Base-by-base conservation (phyloP, 148 eudicot species). In the Drosera capensis region DNA sequence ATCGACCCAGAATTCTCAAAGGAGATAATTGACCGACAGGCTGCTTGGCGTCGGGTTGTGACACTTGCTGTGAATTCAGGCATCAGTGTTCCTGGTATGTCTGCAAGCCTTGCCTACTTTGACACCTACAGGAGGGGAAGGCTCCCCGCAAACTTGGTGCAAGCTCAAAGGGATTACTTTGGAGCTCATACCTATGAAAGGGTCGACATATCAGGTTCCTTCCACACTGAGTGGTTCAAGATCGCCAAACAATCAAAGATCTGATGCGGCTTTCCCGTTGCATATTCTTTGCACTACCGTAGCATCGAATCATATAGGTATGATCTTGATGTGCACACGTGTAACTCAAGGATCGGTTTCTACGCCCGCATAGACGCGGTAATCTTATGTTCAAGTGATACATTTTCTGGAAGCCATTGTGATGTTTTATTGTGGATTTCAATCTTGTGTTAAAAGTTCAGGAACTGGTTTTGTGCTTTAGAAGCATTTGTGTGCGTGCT, bases 181-280 rank as follows among this genome's bases (percentile, higher is more conserved):
- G 94, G 94, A 52, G 94, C 94, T 60, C 92, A 86, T 58, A 86
- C 95, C 48, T 86, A 86, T 69, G 92, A 86, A 71, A 78, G 96
- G 65, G 60, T 54, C 58, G 92, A 81, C 59, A 50, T 81, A 56
- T 58, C 78, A 6, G 93, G 86, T 19, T 64, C 90, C 15, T 86
- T 78, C 69, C 86, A 86, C 56, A 80, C 95, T 16, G 95, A 80
- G 45, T 86, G 95, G 95, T 80, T 86, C 71, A 86, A 86, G 68
- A 59, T 86, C 15, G 83, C 95, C 15, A 75, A 70, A 57, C 71
- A 54, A 49, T 66, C 76, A 30, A 68, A 72, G 66, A 70, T 64
- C 20, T 82, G 64, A 68, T 52, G 48, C n/a, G 57, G 6, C 7
- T 23, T 15, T 48, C 53, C 39, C 23, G 25, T 24, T 40, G 49